Evolutionary conservation across 225 moss, liverwort and hornwort genomes (phyloP), one percentile per base, ranked within the genome.

Genomic region (Physcomitrellopsis africana): DNA sequence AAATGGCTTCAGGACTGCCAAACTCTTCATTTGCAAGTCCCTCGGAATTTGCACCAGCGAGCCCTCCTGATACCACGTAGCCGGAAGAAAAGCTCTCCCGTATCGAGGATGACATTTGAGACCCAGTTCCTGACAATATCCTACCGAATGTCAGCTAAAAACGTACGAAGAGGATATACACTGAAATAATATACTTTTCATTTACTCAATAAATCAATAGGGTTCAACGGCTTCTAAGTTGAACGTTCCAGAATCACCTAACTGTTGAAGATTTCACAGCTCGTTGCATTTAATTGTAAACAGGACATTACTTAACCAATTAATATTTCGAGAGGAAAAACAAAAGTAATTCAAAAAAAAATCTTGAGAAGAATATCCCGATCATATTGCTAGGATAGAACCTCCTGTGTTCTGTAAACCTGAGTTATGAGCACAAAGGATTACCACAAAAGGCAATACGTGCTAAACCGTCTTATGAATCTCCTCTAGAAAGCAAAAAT

Each of bases 101-200:
- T 51, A 72, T 52, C 18, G 81, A 77, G 65, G 72, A 81, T 81
- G 81, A 78, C 78, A 78, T 78, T 72, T 65, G 69, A 56, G 61
- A 73, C 67, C 66, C 67, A 63, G 20, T 71, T 60, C 74, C 86
- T 86, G 77, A 60, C 3, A 60, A 46, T 73, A 72, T 19, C 20
- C 32, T 26, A 58, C 54, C 32, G 24, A 72, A 51, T 24, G 46
- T 64, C 64, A 74, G 43, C 46, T 45, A 69, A 67, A 3, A 22
- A 17, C 11, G 51, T 54, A 27, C 46, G 15, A 2, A 17, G 43
- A 42, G 66, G 24, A 19, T 11, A 58, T 42, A 16, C 48, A 29
- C 18, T 17, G 51, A 77, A 27, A 12, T 6, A 12, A 13, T 10
- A n/a, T 15, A 41, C 15, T 8, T 41, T 63, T 57, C 12, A 8